Evolutionary conservation across 2,329 filamentous ascomycete species (phyloP).

Genomic region (Sporothrix dimorphospora): DNA sequence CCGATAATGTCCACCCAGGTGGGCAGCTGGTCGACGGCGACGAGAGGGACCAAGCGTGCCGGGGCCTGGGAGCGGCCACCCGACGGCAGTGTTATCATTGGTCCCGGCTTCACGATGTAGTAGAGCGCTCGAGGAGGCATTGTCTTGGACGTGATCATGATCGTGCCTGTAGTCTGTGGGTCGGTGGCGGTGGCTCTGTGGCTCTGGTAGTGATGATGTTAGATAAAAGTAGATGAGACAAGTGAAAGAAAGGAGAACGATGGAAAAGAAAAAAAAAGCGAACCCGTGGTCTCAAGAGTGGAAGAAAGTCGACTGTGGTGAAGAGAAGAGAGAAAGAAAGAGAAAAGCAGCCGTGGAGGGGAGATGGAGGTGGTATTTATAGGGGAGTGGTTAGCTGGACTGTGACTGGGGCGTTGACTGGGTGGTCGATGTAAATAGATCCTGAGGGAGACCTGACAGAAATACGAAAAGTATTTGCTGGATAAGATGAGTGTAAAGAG

Average conservation of each 20-base stretch:
- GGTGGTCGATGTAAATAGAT: not conserved
- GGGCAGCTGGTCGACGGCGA: conserved; percentile 58
- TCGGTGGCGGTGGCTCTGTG: too few species aligned
- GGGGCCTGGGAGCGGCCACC: conserved; percentile 36
- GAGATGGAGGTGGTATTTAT: not conserved
- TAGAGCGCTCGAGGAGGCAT: conserved; percentile 41
- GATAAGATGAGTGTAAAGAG: conserved; percentile 1
- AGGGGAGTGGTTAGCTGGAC: not conserved
- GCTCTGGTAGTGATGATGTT: not conserved
- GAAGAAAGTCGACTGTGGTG: not conserved
- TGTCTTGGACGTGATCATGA: not conserved
- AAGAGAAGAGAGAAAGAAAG: not conserved
- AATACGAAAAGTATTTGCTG: not conserved
- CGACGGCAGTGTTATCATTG: conserved; percentile 38
- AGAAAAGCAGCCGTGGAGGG: not conserved
- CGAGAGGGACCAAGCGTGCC: conserved; percentile 53
- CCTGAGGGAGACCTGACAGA: not conserved
- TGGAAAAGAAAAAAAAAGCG: not conserved
- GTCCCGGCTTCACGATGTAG: conserved; percentile 50
- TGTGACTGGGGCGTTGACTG: not conserved
- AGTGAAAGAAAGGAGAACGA: not conserved
- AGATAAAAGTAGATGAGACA: not conserved
- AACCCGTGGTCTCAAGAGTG: not conserved
- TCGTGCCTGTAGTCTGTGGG: not conserved
- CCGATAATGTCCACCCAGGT: conserved; percentile 49